Evolutionary conservation across 2,329 filamentous ascomycete species (phyloP).

Genomic region (Grosmannia clavigera): DNA sequence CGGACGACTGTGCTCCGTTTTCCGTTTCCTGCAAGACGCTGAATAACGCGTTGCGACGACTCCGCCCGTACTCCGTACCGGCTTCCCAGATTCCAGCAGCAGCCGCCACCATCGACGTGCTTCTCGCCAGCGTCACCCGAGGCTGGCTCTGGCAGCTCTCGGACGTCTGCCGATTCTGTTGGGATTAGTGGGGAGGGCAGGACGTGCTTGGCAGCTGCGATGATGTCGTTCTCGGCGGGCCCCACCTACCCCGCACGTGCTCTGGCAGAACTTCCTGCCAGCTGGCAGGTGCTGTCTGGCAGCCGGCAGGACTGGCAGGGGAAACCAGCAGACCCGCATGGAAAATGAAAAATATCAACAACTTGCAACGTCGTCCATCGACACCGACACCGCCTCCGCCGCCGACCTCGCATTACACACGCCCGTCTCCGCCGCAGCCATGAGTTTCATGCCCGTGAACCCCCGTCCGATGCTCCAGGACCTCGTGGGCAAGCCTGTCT

Average conservation of each 20-base stretch:
- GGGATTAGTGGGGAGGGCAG: neutral
- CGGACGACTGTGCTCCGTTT: neutral
- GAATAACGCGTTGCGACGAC: neutral
- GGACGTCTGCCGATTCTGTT: neutral
- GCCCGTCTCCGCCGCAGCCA: conserved; percentile 2
- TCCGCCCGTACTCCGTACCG: neutral
- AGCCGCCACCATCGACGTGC: too few species aligned
- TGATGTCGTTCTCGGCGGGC: neutral
- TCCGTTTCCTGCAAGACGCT: neutral
- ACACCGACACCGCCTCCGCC: neutral
- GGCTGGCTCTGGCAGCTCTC: neutral
- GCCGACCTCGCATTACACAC: neutral
- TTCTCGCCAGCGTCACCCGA: neutral
- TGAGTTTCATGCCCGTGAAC: conserved; percentile 76
- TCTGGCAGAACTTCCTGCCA: neutral
- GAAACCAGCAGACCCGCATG: neutral
- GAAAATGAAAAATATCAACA: conserved; percentile 2
- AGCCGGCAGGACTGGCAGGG: neutral
- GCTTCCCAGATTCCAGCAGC: neutral
- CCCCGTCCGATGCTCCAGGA: conserved; percentile 92
- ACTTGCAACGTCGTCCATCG: neutral
- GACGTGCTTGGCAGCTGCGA: neutral
- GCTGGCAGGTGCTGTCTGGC: neutral
- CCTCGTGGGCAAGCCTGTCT: conserved; percentile 81
- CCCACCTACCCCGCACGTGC: neutral